phyloP scores from a whole-genome alignment of 2,329 filamentous ascomycete species.

The Nigrograna mackinnonii region DNA sequence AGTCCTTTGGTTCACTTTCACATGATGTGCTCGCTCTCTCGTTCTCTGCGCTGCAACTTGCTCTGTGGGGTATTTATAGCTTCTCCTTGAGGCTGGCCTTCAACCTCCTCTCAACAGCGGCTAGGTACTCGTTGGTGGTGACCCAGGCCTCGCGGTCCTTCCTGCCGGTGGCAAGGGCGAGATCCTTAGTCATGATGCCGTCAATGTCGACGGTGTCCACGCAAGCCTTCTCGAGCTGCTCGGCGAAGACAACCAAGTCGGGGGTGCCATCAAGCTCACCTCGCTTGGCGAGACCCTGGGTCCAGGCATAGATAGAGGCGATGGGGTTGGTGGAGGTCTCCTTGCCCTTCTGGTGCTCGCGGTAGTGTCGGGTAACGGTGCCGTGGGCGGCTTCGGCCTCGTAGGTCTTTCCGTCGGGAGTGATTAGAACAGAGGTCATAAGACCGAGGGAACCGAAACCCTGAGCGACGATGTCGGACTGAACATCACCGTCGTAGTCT shows the following conservation, averaged over 20 bases:
- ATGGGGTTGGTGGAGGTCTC: slow-evolving; percentile 99
- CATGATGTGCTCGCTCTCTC: too few relatives aligned
- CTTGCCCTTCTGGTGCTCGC: slow-evolving; percentile 96
- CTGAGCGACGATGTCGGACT: slow-evolving; percentile 97
- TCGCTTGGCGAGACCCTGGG: slow-evolving; percentile 88
- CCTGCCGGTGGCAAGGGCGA: slow-evolving; percentile 93
- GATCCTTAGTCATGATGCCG: slow-evolving; percentile 98
- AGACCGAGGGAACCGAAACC: slow-evolving; percentile 97
- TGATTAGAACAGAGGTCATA: slow-evolving; percentile 98
- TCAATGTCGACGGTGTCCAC: slow-evolving; percentile 92
- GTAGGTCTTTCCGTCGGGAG: slow-evolving; percentile 94
- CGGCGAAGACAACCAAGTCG: slow-evolving; percentile 87
- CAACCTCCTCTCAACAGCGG: slow-evolving; percentile 88
- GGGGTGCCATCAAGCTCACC: slow-evolving; percentile 93
- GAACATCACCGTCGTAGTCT: slow-evolving; percentile 99
- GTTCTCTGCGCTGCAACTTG: too few relatives aligned
- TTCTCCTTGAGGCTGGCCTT: slow-evolving; percentile 79
- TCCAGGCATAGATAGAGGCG: slow-evolving; percentile 99
- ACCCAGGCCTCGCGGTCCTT: slow-evolving; percentile 83
- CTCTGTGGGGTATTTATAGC: slow-evolving; percentile 53
- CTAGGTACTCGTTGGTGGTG: slow-evolving; percentile 86
- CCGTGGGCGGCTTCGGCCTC: slow-evolving; percentile 98
- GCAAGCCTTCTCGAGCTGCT: slow-evolving; percentile 89
- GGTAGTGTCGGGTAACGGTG: slow-evolving; percentile 97
- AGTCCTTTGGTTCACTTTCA: too few relatives aligned